Conservation (phyloP, 805 yeast species). For the Yarrowia sp. region DNA sequence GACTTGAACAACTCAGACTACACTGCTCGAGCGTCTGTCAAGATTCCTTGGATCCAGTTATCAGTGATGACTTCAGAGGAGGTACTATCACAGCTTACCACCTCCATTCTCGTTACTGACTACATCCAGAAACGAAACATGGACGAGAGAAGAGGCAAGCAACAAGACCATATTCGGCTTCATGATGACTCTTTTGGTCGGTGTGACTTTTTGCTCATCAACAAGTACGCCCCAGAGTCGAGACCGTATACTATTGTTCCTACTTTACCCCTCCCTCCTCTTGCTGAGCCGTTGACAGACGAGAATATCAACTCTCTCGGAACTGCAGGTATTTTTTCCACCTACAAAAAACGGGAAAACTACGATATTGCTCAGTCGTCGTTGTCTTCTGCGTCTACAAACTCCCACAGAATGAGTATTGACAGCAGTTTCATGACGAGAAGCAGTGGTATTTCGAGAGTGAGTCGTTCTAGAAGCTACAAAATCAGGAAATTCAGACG, state of each 20-base stretch:
- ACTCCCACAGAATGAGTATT: conserved; percentile 6
- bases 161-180: conserved; percentile 60
- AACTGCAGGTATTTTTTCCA: background rate
- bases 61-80: conserved; percentile 32
- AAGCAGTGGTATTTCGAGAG: conserved; percentile 12
- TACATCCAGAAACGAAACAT: conserved; percentile 55
- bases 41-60: conserved; percentile 49
- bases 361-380: conserved; percentile 17
- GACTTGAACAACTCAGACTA: conserved; percentile 72
- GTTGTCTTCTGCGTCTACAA: conserved; percentile 7
- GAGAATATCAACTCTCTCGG: conserved; percentile 20
- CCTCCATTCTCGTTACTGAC: conserved; percentile 60
- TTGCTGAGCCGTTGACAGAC: conserved; percentile 35
- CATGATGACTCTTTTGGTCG: conserved; percentile 87
- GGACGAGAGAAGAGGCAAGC: conserved; percentile 48
- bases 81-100: conserved; percentile 46
- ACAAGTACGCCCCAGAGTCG: conserved; percentile 51
- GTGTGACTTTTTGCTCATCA: conserved; percentile 64
- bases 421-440: conserved; percentile 13
- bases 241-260: conserved; percentile 47
- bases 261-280: conserved; percentile 61
- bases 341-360: conserved; percentile 17
- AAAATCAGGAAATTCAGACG: conserved; percentile 10
- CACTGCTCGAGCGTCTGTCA: conserved; percentile 52
- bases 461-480: background rate